These are phyloP conservation scores for Crassisporium funariophilum DNA, from an alignment of 768 basidiomycete genomes.

Conservation along the genomic window DNA sequence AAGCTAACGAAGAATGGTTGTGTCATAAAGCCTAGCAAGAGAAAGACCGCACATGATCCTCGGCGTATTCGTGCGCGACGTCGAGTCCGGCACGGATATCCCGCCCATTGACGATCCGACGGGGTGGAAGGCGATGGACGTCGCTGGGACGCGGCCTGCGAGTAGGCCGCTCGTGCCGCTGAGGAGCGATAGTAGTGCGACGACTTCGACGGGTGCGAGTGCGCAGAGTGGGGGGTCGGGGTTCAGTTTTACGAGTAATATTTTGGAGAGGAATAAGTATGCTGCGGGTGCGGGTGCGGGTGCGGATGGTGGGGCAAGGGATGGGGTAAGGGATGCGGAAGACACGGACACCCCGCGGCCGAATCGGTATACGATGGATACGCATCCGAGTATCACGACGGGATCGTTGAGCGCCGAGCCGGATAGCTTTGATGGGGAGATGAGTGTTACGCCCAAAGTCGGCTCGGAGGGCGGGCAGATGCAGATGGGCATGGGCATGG, in stretches of 20 bases:
- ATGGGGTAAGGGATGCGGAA: neutral
- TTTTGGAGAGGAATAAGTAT: neutral
- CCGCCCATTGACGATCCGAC: constrained; percentile 65
- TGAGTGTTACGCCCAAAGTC: neutral
- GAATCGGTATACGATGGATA: neutral
- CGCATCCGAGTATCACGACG: neutral
- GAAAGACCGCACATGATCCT: constrained; percentile 71
- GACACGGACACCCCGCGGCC: constrained; percentile 1
- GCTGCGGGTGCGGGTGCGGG: neutral
- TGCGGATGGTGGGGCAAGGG: neutral
- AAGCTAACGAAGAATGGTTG: neutral
- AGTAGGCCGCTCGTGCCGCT: constrained; percentile 16
- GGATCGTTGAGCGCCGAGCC: neutral
- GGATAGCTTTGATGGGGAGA: neutral
- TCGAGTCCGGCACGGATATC: constrained; percentile 36
- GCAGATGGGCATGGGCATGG: too few species aligned
- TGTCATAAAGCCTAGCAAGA: constrained; percentile 52
- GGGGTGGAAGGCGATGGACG: constrained; percentile 43
- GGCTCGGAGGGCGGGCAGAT: too few species aligned
- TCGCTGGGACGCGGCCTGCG: constrained; percentile 23
- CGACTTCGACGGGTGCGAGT: neutral
- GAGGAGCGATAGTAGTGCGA: constrained; percentile 16
- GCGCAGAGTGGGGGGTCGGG: neutral
- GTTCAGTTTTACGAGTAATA: neutral
- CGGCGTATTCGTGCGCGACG: constrained; percentile 85